Conservation (phyloP, 257 asterid genomes). For the Knoxia roxburghii region DNA sequence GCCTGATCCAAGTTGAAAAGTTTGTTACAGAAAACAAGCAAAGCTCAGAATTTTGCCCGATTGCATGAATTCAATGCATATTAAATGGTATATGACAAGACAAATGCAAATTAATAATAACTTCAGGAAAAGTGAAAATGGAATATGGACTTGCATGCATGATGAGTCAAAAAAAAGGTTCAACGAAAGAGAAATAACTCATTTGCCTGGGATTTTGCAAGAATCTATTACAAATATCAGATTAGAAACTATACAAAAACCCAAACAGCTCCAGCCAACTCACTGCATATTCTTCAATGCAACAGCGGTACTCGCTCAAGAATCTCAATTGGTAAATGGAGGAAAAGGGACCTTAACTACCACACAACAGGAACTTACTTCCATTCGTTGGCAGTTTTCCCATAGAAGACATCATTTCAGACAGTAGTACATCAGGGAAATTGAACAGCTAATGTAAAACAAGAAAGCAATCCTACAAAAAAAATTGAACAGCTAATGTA, state of each 20-base stretch:
- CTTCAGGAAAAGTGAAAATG: not conserved
- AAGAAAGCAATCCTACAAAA: too few species aligned
- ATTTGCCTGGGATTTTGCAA: not conserved
- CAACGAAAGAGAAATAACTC: not conserved
- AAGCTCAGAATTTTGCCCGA: not conserved
- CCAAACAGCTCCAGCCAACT: not conserved
- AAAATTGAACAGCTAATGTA: not conserved
- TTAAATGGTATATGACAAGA: not conserved
- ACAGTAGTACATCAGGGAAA: not conserved
- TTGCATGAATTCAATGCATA: not conserved
- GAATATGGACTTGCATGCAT: not conserved
- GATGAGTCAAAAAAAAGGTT: not conserved
- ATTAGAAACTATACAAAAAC: not conserved
- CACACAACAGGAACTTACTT: slow-evolving; percentile 1
- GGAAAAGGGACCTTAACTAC: not conserved
- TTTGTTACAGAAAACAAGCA: not conserved
- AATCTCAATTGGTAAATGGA: not conserved
- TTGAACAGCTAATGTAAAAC: too few species aligned
- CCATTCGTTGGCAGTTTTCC: not conserved
- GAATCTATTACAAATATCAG: not conserved
- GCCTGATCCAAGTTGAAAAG: slow-evolving; percentile 42
- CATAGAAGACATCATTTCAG: not conserved
- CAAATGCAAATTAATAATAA: not conserved
- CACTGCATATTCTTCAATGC: not conserved
- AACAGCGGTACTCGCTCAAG: too few species aligned